These are phyloP conservation scores for Raffaelea albimanens DNA, from an alignment of 2,329 filamentous ascomycete genomes.

Conservation along the genomic window DNA sequence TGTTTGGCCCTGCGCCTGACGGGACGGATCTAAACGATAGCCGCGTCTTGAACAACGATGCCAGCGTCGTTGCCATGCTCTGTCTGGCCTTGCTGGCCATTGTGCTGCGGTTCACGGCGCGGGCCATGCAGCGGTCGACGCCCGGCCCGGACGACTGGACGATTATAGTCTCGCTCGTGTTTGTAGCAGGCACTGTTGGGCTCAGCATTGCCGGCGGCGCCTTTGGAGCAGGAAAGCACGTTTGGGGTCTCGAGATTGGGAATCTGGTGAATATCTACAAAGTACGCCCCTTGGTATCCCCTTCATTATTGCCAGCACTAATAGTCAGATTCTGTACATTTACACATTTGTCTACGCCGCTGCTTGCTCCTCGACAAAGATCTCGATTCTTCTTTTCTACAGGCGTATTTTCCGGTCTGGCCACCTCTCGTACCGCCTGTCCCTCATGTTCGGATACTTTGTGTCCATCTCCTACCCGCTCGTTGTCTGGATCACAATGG, in stretches of 20 bases:
- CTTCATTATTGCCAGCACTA: background rate
- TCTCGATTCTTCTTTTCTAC: constrained; percentile 3
- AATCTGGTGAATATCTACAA: background rate
- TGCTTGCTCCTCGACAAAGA: background rate
- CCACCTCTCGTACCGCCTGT: background rate
- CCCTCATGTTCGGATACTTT: constrained; percentile 1
- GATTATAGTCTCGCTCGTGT: background rate
- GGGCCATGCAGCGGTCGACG: background rate
- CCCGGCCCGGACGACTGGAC: background rate
- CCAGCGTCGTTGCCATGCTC: constrained; percentile 3
- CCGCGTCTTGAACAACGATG: background rate
- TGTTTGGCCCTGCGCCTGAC: background rate
- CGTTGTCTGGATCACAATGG: constrained; percentile 4
- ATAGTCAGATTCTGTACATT: constrained; percentile 15
- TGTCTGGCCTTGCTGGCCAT: constrained; percentile 1
- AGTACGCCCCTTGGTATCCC: background rate
- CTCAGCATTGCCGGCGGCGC: constrained; percentile 1
- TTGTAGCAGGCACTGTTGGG: background rate
- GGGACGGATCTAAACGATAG: background rate
- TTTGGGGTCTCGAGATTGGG: background rate
- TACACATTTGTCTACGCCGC: constrained; percentile 5
- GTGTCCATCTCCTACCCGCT: background rate
- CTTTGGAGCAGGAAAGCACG: constrained; percentile 4
- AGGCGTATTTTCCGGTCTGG: constrained; percentile 2
- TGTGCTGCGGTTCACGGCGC: background rate